Conservation (phyloP, 2,329 filamentous ascomycete species). For the Aspergillus intermedius region DNA sequence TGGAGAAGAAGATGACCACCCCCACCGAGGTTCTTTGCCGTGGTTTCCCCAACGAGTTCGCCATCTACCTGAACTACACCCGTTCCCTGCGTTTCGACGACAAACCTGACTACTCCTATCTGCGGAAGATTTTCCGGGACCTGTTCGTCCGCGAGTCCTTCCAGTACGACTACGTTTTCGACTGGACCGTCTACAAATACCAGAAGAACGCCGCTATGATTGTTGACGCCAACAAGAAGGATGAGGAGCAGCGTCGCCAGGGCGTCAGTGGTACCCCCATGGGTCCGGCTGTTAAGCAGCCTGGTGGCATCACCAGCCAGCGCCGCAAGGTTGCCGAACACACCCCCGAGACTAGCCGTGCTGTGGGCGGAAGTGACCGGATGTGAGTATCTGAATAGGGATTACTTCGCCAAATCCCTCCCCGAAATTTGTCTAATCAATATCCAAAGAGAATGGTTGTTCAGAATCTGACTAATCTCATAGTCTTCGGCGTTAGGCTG, state of each 20-base stretch:
- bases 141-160: constrained; percentile 98
- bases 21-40: constrained; percentile 97
- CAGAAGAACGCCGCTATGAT: constrained; percentile 98
- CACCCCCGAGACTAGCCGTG: constrained; percentile 66
- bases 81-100: constrained; percentile 97
- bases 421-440: too few species aligned
- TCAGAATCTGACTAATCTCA: constrained; percentile 72
- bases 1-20: constrained; percentile 99
- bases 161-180: constrained; percentile 99
- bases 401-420: constrained; percentile 58
- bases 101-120: constrained; percentile 99
- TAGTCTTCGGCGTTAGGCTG: constrained; percentile 81
- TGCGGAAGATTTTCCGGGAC: constrained; percentile 99
- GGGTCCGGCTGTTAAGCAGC: constrained; percentile 56
- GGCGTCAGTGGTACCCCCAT: constrained; percentile 54
- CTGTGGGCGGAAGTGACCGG: constrained; percentile 76
- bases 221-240: constrained; percentile 68
- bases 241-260: constrained; percentile 66
- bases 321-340: constrained; percentile 82
- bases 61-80: constrained; percentile 99
- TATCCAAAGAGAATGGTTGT: constrained; percentile 16
- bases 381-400: constrained; percentile 81
- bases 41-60: constrained; percentile 98
- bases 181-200: constrained; percentile 99
- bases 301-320: constrained; percentile 65